A percentile compares a stretch with the other conserved stretches of the same genome.
These are phyloP conservation scores for Psophocarpus tetragonolobus DNA, from an alignment of 306 rosid genomes.

Conservation along the genomic window DNA sequence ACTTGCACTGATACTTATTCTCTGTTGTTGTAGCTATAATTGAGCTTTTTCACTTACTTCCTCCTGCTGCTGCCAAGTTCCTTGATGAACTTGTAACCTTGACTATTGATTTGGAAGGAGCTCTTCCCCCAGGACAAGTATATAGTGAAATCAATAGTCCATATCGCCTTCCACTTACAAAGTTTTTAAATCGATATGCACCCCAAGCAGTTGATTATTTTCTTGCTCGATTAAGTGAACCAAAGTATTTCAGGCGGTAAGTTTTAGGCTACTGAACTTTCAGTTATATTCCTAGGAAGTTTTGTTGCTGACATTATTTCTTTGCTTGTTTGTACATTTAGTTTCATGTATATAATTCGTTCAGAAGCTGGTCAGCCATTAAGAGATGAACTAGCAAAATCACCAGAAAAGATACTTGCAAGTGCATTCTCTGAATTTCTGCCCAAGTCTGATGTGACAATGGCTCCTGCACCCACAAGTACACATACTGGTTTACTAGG, in stretches of 20 bases:
- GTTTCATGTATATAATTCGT: constrained; percentile 88
- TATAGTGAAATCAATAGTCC: constrained; percentile 98
- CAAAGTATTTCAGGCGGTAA: constrained; percentile 95
- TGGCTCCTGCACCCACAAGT: constrained; percentile 63
- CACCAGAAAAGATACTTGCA: constrained; percentile 89
- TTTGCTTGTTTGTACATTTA: constrained; percentile 37
- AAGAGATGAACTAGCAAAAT: constrained; percentile 98
- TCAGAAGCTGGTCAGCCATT: constrained; percentile 95
- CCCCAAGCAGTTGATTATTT: constrained; percentile 86
- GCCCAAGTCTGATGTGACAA: constrained; percentile 62
- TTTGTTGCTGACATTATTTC: constrained; percentile 31
- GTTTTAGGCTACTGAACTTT: constrained; percentile 30
- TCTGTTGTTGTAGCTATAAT: constrained; percentile 80
- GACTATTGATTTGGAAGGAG: constrained; percentile 98
- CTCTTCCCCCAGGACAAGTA: constrained; percentile 95
- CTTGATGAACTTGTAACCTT: constrained; percentile 97
- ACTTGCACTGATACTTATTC: constrained; percentile 28
- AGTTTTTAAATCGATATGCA: constrained; percentile 93
- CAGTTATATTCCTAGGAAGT: background rate
- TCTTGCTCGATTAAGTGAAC: constrained; percentile 87
- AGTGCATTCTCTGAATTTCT: constrained; percentile 85
- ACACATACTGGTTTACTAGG: constrained; percentile 57
- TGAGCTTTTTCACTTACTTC: constrained; percentile 98
- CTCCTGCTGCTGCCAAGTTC: constrained; percentile 92
- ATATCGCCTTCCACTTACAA: constrained; percentile 87